Conservation (phyloP, 2,329 filamentous ascomycete genomes). For the Emmonsia crescens region DNA sequence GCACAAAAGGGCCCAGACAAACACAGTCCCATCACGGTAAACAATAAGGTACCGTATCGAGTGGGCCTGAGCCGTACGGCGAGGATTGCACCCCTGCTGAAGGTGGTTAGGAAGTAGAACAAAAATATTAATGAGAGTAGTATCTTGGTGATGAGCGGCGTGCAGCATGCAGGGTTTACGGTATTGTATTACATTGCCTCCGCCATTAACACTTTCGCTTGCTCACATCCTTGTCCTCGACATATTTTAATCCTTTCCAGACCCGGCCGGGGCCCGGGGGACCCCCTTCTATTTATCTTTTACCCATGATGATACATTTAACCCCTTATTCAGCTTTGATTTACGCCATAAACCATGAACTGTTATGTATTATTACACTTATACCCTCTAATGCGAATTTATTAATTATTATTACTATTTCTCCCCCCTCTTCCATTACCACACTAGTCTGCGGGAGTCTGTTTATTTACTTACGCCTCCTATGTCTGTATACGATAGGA, state of each 20-base stretch:
- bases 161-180: background rate
- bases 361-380: background rate
- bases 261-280: background rate
- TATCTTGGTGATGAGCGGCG: background rate
- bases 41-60: constrained; percentile 32
- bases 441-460: background rate
- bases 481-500: background rate
- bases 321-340: background rate
- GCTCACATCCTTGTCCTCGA: background rate
- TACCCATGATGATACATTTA: background rate
- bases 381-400: background rate
- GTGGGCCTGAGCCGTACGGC: constrained; percentile 41
- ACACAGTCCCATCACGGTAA: constrained; percentile 32
- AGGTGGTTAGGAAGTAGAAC: constrained; percentile 32
- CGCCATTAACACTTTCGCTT: too few relatives aligned
- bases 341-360: background rate
- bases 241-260: background rate
- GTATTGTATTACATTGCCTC: background rate
- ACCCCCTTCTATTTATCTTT: background rate
- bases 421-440: background rate
- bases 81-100: constrained; percentile 39
- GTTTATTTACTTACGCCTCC: background rate
- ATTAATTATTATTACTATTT: background rate
- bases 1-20: constrained; percentile 23
- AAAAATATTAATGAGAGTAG: background rate